These are phyloP conservation scores for Aciculosporium take DNA, from an alignment of 2,329 filamentous ascomycete genomes.

Conservation along the genomic window DNA sequence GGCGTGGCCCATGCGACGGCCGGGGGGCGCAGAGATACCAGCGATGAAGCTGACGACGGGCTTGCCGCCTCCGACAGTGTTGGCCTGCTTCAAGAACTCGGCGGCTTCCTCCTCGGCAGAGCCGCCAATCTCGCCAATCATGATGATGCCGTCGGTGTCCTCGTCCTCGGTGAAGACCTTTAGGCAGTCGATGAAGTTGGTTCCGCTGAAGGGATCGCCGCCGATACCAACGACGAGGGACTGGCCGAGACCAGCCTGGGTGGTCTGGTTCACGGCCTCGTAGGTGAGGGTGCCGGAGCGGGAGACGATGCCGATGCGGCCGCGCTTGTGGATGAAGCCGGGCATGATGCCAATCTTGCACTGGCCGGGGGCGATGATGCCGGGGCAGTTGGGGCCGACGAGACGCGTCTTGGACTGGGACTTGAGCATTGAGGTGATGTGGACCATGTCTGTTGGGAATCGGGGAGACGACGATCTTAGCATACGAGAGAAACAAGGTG, in stretches of 20 bases:
- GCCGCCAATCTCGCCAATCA: conserved; percentile 99
- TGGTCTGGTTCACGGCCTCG: conserved; percentile 99
- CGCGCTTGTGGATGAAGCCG: conserved; percentile 99
- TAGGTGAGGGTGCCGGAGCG: conserved; percentile 97
- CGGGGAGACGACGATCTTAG: conserved; percentile 4
- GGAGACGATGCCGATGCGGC: conserved; percentile 95
- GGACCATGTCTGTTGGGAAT: conserved; percentile 89
- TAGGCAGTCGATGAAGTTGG: conserved; percentile 99
- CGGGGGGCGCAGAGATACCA: conserved; percentile 91
- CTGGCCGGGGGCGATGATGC: conserved; percentile 87
- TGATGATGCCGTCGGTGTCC: conserved; percentile 98
- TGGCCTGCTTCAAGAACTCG: conserved; percentile 85
- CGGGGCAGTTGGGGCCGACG: conserved; percentile 95
- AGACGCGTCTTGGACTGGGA: conserved; percentile 93
- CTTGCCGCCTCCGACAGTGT: conserved; percentile 73
- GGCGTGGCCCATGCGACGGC: conserved; percentile 95
- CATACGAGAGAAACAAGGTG: conserved; percentile 1
- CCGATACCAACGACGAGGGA: conserved; percentile 97
- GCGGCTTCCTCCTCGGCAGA: conserved; percentile 96
- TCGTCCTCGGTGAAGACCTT: conserved; percentile 91
- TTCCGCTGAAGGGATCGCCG: conserved; percentile 95
- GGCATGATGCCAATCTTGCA: conserved; percentile 99
- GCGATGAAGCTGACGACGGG: conserved; percentile 97
- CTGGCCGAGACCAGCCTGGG: conserved; percentile 89
- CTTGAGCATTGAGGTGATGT: conserved; percentile 96